phyloP scores from a whole-genome alignment of 2,329 filamentous ascomycete genomes.

The Penicillium brasilianum region DNA sequence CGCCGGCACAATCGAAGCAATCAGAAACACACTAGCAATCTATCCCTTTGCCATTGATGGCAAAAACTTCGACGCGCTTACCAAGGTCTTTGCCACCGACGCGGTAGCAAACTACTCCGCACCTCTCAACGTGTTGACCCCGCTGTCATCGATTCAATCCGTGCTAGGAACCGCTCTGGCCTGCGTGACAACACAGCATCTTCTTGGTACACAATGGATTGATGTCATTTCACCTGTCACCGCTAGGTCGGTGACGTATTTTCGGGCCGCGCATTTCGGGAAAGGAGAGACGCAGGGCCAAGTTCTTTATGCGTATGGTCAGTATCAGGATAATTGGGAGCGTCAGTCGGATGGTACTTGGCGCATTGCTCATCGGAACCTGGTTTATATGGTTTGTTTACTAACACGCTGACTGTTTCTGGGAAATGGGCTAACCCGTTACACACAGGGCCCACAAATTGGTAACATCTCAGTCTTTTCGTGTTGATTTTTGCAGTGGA shows the following conservation, averaged over 20 bases:
- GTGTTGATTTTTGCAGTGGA: not conserved
- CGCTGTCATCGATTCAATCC: slow-evolving; percentile 18
- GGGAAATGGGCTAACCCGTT: not conserved
- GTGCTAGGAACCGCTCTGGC: slow-evolving; percentile 11
- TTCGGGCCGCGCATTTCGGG: slow-evolving; percentile 20
- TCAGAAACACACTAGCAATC: slow-evolving; percentile 15
- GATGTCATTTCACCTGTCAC: slow-evolving; percentile 10
- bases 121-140: slow-evolving; percentile 22
- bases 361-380: slow-evolving; percentile 13
- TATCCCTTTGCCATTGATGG: slow-evolving; percentile 16
- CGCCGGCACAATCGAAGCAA: slow-evolving; percentile 10
- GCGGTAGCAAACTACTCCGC: slow-evolving; percentile 24
- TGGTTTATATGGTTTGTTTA: slow-evolving; percentile 17
- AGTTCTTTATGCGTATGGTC: slow-evolving; percentile 12
- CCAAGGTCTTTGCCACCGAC: slow-evolving; percentile 17
- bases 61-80: slow-evolving; percentile 16
- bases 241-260: slow-evolving; percentile 22
- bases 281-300: slow-evolving; percentile 4
- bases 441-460: not conserved
- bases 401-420: not conserved
- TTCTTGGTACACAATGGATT: slow-evolving; percentile 20
- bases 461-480: not conserved
- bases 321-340: slow-evolving; percentile 17
- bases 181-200: slow-evolving; percentile 25
- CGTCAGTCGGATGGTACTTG: slow-evolving; percentile 3